A percentile compares a stretch with the other conserved stretches of the same genome.
Evolutionary conservation across 225 moss, liverwort and hornwort genomes (phyloP).

Genomic region (Marchantia paleacea): DNA sequence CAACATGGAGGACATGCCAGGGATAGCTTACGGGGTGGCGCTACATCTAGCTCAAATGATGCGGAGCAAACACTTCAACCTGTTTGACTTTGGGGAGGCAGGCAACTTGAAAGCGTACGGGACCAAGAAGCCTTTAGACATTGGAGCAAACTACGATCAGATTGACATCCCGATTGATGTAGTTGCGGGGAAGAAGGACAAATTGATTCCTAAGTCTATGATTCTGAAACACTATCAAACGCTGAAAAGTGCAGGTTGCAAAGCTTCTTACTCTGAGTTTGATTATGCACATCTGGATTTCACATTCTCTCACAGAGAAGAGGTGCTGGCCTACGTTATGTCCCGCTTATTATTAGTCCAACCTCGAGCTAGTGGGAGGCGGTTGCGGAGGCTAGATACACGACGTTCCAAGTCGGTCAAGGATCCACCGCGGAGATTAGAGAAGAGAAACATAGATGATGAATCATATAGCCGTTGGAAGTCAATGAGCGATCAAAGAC

Average conservation of each 20-base stretch:
- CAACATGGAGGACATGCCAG: slow-evolving; percentile 98
- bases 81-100: slow-evolving; percentile 70
- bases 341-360: slow-evolving; percentile 65
- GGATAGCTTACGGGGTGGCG: slow-evolving; percentile 63
- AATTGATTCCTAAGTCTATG: slow-evolving; percentile 74
- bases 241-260: slow-evolving; percentile 53
- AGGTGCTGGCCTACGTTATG: slow-evolving; percentile 79
- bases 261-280: slow-evolving; percentile 69
- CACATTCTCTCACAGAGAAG: slow-evolving; percentile 75
- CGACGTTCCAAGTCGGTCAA: slow-evolving; percentile 19
- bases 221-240: slow-evolving; percentile 59
- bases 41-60: slow-evolving; percentile 80
- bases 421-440: neutral
- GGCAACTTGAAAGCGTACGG: slow-evolving; percentile 70
- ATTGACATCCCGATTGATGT: slow-evolving; percentile 81
- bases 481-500: slow-evolving; percentile 1
- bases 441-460: neutral
- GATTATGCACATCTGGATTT: slow-evolving; percentile 95
- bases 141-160: slow-evolving; percentile 62
- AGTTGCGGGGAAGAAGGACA: slow-evolving; percentile 76
- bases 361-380: slow-evolving; percentile 4
- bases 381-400: neutral
- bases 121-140: slow-evolving; percentile 53
- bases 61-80: slow-evolving; percentile 55
- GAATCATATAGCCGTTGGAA: slow-evolving; percentile 18